Evolutionary conservation across 495 filamentous ascomycete genomes (phyloP), one percentile per base, ranked within the genome.

Genomic region (Talaromyces ruber): DNA sequence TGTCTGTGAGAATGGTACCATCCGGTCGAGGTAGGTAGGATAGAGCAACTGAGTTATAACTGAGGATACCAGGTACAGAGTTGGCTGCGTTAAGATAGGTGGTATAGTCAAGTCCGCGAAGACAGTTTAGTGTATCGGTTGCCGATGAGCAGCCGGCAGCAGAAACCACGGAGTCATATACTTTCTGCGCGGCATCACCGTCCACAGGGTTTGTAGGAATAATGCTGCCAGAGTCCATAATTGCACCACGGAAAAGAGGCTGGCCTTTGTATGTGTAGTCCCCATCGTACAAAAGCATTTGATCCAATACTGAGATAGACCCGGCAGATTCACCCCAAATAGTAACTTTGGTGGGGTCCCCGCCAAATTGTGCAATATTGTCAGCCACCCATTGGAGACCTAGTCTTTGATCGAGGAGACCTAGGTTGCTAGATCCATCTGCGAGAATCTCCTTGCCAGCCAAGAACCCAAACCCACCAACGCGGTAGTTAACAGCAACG

Each of bases 311-410:
- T 6, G 86, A 89, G 63, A 89, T 89, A 14, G 84, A 77, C 4
- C 89, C 89, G 1, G 88, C 88, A 2, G 84, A 88, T 67, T 90
- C 85, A 45, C 87, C 88, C 82, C 86, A 89, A 59, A 90, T 86
- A 18, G 86, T 89, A 14, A 90, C 88, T 55, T 85, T 75, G 34
- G 81, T 83, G 0, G 80, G 78, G 64, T 85, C 78, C 3, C 83
- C 83, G 4, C 83, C 84, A 68, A 85, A 86, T 1, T 64, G 72
- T 11, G 70, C 76, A 58, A 85, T 84, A 47, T 85, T 84, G 60
- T 85, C 73, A 6, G 76, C 73, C 0, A 82, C 72, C 83, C 82
- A 85, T 59, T 80, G 63, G 34, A 85, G 64, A 28, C 76, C 82
- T 1, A 75, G 70, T 0, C 75, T 70, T 68, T 84, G 82, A 59